Evolutionary conservation across 2,329 filamentous ascomycete genomes (phyloP).

Genomic region (Colletotrichum orchidophilum): DNA sequence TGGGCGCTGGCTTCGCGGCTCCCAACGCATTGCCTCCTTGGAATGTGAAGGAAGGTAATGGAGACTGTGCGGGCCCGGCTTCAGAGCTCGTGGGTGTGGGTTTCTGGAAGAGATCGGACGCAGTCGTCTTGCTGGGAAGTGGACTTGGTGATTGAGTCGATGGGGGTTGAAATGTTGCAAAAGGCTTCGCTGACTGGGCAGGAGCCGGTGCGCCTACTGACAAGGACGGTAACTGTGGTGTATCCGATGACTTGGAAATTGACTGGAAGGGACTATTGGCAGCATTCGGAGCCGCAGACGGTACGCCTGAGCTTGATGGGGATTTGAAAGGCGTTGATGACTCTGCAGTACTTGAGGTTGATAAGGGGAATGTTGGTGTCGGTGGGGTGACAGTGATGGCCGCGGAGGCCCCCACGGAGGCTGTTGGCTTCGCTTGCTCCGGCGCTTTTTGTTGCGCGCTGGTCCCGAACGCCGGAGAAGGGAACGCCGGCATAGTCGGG

Average conservation of each 20-base stretch:
- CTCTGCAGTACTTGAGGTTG: neutral
- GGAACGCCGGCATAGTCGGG: neutral
- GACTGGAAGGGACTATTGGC: neutral
- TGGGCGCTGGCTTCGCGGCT: neutral
- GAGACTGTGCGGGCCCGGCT: neutral
- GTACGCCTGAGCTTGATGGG: neutral
- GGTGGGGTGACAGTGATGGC: conserved; percentile 31
- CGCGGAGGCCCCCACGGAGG: neutral
- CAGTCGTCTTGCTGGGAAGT: conserved; percentile 26
- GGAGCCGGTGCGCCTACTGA: neutral
- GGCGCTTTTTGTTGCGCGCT: conserved; percentile 12
- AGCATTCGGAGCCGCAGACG: neutral
- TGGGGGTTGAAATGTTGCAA: conserved; percentile 36
- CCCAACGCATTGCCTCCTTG: neutral
- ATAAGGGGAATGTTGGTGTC: conserved; percentile 28
- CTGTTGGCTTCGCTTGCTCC: conserved; percentile 13
- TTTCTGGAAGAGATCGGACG: conserved; percentile 27
- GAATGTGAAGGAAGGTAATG: conserved; percentile 6
- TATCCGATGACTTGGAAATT: conserved; percentile 31
- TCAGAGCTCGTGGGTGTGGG: neutral
- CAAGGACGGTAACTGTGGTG: neutral
- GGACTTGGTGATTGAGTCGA: neutral
- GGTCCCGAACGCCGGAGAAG: conserved; percentile 4
- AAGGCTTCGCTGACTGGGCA: conserved; percentile 24
- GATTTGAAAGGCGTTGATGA: conserved; percentile 9